Evolutionary conservation across 1,284 basidiomycete species (phyloP).

Genomic region (Ustilago bromivora): DNA sequence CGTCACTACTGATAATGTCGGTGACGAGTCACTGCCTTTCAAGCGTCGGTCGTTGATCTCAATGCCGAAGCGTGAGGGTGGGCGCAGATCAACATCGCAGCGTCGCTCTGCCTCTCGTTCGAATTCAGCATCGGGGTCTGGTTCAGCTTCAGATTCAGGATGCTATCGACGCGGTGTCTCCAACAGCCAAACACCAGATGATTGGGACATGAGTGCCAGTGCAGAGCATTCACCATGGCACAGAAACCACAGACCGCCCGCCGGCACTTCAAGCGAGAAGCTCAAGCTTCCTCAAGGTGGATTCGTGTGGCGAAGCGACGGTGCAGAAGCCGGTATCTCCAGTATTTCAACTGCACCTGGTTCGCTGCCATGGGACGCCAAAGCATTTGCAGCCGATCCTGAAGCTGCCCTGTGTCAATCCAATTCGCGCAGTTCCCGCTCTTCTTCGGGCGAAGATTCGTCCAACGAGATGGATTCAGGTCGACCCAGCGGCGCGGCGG

Average conservation of each 20-base stretch:
- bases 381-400: conserved; percentile 41
- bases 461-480: conserved; percentile 38
- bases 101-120: conserved; percentile 18
- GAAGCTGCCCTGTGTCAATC: conserved; percentile 25
- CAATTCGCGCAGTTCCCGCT: conserved; percentile 27
- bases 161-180: conserved; percentile 13
- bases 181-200: conserved; percentile 34
- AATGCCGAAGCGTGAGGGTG: conserved; percentile 16
- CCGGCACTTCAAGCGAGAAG: conserved; percentile 32
- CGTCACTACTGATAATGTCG: conserved; percentile 28
- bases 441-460: conserved; percentile 34
- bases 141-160: conserved; percentile 25
- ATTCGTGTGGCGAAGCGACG: conserved; percentile 57
- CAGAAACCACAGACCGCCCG: conserved; percentile 50
- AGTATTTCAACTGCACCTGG: conserved; percentile 26
- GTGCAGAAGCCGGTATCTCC: conserved; percentile 36
- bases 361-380: conserved; percentile 39
- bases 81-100: background rate
- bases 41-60: conserved; percentile 24
- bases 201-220: conserved; percentile 30
- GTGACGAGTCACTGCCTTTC: conserved; percentile 22
- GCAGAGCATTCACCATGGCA: conserved; percentile 59
- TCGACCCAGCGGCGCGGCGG: conserved; percentile 3
- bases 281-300: conserved; percentile 55
- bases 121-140: conserved; percentile 25